phyloP scores from a whole-genome alignment of 2,329 filamentous ascomycete genomes.

The Calonectria pteridis region DNA sequence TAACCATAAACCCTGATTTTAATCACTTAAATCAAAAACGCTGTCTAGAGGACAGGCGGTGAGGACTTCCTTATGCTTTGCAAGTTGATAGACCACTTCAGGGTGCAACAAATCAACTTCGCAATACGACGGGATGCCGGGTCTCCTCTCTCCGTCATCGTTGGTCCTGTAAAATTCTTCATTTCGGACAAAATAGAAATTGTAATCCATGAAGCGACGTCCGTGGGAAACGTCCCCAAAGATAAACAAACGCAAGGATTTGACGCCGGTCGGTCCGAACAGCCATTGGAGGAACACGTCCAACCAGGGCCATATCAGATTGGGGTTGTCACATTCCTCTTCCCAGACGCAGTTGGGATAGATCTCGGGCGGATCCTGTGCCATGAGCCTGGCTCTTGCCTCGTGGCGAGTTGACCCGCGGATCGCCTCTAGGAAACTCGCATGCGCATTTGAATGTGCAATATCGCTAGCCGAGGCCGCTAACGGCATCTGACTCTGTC shows the following conservation, averaged over 20 bases:
- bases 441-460: background rate
- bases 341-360: background rate
- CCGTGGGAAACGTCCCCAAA: background rate
- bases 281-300: background rate
- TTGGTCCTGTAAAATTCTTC: background rate
- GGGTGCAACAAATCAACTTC: background rate
- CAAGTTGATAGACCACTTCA: background rate
- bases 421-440: background rate
- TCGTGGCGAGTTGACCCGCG: background rate
- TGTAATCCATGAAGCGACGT: background rate
- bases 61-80: background rate
- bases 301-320: background rate
- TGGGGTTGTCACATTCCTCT: background rate
- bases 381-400: background rate
- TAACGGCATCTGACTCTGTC: too few relatives aligned
- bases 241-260: background rate
- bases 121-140: background rate
- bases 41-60: background rate
- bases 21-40: background rate
- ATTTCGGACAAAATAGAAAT: background rate
- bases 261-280: background rate
- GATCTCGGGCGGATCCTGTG: background rate
- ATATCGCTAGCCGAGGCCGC: too few relatives aligned
- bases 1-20: background rate
- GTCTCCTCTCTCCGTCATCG: background rate